Conservation (phyloP, 352 stramenopile species). For the Pythium myriotylum region DNA sequence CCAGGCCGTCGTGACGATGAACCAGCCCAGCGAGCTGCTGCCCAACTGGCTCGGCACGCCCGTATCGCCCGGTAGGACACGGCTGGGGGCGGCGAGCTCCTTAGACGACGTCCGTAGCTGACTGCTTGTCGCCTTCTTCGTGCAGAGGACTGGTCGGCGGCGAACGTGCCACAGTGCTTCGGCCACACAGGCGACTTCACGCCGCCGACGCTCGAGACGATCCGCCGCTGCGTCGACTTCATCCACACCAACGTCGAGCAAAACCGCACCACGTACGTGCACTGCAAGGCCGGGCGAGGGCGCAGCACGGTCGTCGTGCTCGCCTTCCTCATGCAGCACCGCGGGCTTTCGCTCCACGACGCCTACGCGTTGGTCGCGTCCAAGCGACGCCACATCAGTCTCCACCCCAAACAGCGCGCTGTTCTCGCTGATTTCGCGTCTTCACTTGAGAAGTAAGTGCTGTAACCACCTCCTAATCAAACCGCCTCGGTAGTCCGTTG, state of each 20-base stretch:
- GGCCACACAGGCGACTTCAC: conserved; percentile 70
- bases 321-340: conserved; percentile 70
- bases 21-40: conserved; percentile 64
- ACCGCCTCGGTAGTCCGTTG: conserved; percentile 43
- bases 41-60: conserved; percentile 65
- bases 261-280: conserved; percentile 71
- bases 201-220: conserved; percentile 63
- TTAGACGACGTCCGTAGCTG: too few species aligned
- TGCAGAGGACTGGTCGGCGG: conserved; percentile 60
- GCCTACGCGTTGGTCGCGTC: conserved; percentile 52
- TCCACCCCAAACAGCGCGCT: conserved; percentile 59
- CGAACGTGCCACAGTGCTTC: conserved; percentile 59
- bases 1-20: conserved; percentile 78
- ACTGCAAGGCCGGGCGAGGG: conserved; percentile 80
- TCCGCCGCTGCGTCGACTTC: conserved; percentile 61
- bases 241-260: conserved; percentile 60
- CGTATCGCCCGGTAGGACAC: conserved; percentile 49
- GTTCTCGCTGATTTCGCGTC: conserved; percentile 49
- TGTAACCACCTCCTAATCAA: conserved; percentile 24
- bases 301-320: conserved; percentile 76
- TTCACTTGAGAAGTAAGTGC: background rate
- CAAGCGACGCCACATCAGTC: conserved; percentile 66
- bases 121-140: too few species aligned
- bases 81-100: too few species aligned
- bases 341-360: conserved; percentile 54